Evolutionary conservation across 495 filamentous ascomycete species (phyloP), one percentile per base, ranked within the genome.

Genomic region (Platismatia glauca): DNA sequence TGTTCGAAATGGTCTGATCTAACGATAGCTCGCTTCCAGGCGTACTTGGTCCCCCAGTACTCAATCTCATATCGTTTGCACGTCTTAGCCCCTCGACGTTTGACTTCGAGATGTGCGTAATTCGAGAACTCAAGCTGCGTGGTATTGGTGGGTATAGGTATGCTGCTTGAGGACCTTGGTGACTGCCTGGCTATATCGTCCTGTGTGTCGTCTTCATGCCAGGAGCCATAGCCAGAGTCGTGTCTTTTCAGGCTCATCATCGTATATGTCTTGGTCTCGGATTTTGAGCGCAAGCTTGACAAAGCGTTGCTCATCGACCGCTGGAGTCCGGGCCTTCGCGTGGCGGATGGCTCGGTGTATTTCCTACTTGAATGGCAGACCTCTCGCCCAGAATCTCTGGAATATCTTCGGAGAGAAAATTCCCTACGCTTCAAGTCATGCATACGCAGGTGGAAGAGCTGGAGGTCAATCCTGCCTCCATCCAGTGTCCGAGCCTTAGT

Each of bases 361-460:
- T 89, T 91, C 64, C 89, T 82, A 62, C 84, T 84, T 9, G 89
- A 88, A 72, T 94, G 89, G 76, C 91, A 96, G 16, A 97, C 86
- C 75, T 97, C 92, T 29, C 93, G 89, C 7, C 94, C 94, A 16
- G 91, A 96, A 57, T 95, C 89, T 55, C 94, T 85, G 70, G 87
- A 94, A 71, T 98, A 98, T 29, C 94, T 86, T 9, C 94, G 84
- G 57, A 97, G 81, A 7, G 94, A 96, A 74, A 95, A 96, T 66
- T 95, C 87, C 35, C 94, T 84, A 64, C 84, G 82, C 69, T 85
- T 85, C 67, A 98, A 76, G 73, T 97, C 93, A 69, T 96, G 86
- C 92, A 98, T 96, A 64, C 92, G 88, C 48, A 97, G 79, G 74
- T 98, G 91, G 74, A 97, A 97, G 48, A 98, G 84, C 52, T 89